phyloP scores from a whole-genome alignment of 208 protist species.

The Porcisia hertigi region DNA sequence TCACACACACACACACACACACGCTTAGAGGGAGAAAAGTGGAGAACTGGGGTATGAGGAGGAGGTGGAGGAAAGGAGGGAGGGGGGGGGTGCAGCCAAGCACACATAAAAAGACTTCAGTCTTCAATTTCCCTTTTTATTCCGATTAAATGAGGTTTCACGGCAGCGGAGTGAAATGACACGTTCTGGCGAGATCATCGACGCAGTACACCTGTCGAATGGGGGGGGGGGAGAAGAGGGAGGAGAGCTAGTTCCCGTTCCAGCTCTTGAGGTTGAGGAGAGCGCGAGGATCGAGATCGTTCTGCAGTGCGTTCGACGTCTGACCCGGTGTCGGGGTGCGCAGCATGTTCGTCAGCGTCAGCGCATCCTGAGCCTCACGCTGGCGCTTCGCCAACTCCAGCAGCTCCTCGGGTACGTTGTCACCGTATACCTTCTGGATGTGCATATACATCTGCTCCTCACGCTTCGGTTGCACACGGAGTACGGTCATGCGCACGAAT shows the following conservation, averaged over 20 bases:
- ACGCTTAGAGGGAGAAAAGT: neutral
- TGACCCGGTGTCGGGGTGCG: conserved; percentile 76
- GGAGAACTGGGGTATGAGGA: neutral
- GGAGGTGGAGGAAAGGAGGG: conserved; percentile 6
- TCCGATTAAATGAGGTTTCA: neutral
- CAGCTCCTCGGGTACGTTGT: conserved; percentile 73
- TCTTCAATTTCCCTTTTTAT: neutral
- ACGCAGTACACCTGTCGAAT: neutral
- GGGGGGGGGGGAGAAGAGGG: neutral
- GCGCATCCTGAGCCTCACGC: conserved; percentile 75
- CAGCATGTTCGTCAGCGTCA: conserved; percentile 79
- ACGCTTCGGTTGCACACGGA: conserved; percentile 78
- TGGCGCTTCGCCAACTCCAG: conserved; percentile 64
- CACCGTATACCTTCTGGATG: conserved; percentile 65
- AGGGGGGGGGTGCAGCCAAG: neutral
- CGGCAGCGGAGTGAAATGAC: neutral
- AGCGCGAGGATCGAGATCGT: conserved; percentile 74
- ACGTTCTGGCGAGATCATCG: neutral
- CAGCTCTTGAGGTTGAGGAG: conserved; percentile 67
- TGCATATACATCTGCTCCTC: conserved; percentile 89
- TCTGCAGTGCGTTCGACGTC: conserved; percentile 77
- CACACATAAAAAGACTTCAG: neutral
- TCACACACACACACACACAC: neutral
- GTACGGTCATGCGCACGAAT: conserved; percentile 74
- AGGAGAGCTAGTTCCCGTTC: conserved; percentile 57